Evolutionary conservation across 257 asterid species (phyloP), one percentile per base, ranked within the genome.

Genomic region (Solanum pimpinellifolium): DNA sequence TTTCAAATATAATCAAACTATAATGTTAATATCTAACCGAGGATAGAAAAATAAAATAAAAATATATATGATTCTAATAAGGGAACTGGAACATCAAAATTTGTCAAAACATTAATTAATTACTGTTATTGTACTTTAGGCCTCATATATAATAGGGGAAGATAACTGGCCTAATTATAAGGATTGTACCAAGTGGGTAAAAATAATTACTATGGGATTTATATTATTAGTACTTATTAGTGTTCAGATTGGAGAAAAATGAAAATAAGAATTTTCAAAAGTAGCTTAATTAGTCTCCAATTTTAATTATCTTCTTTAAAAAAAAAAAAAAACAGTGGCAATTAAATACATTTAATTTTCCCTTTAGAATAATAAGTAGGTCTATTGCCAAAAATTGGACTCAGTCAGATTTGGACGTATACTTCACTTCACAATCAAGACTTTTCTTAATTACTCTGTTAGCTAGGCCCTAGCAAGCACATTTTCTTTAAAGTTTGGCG

Each of bases 1-100:
- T 33, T 33, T 52, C 62, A 52, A 52, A 52, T 52, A 52, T 18
- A 18, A 9, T 52, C 10, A 4, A 52, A 52, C 4, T 52, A 1
- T 23, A 52, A 46, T 18, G 2, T 0, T 52, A 4, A 52, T 52
- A 52, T 52, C 2, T 3, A 52, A 52, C 23, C 0, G 10, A 0
- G 2, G 0, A 16, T 16, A 16, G 2, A 52, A 8, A 1, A 49
- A 16, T 6, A 15, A 49, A 49, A 35, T 6, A 49, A 15, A 49
- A 14, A 46, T 44, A 44, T 77, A 3, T 13, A 15, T 44, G 4
- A 59, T 25, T 13, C 4, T 44, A 77, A 44, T 77, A n/a, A n/a
- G 37, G 4, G 66, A 78, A 46, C 14, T 27, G 35, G 39, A 78
- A 27, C 2, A 27, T 16, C 42, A 14, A 78, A 78, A 78, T 78